Conservation (phyloP, 306 rosid genomes). For the Arachis stenosperma region DNA sequence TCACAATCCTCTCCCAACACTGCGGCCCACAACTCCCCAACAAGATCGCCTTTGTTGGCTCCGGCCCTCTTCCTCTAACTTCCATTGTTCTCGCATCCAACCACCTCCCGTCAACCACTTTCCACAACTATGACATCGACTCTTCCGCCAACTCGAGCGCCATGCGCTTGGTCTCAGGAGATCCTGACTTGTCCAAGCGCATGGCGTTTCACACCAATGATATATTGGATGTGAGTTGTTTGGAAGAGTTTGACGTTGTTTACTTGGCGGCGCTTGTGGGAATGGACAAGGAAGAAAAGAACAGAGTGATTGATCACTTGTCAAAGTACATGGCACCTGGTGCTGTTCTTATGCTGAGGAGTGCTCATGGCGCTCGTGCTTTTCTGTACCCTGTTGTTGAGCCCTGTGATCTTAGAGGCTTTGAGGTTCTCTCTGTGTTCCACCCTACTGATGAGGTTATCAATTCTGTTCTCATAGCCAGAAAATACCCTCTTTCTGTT, state of each 20-base stretch:
- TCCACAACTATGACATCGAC: slow-evolving; percentile 82
- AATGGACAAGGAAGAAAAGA: slow-evolving; percentile 70
- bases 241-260: slow-evolving; percentile 69
- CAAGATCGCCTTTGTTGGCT: slow-evolving; percentile 79
- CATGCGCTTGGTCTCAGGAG: slow-evolving; percentile 46
- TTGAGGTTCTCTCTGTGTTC: slow-evolving; percentile 73
- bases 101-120: slow-evolving; percentile 58
- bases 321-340: slow-evolving; percentile 69
- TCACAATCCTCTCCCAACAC: slow-evolving; percentile 62
- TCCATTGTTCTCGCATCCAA: slow-evolving; percentile 78
- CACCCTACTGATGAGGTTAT: slow-evolving; percentile 86
- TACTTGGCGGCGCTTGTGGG: slow-evolving; percentile 92
- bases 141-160: slow-evolving; percentile 71
- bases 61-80: slow-evolving; percentile 88
- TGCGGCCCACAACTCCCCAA: slow-evolving; percentile 34
- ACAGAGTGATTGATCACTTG: slow-evolving; percentile 61
- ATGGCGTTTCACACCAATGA: slow-evolving; percentile 72
- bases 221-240: slow-evolving; percentile 57
- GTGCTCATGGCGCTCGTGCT: slow-evolving; percentile 90
- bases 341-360: slow-evolving; percentile 75
- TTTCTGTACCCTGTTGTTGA: slow-evolving; percentile 89
- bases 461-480: slow-evolving; percentile 76
- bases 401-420: slow-evolving; percentile 63
- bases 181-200: slow-evolving; percentile 68
- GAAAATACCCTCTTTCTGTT: slow-evolving; percentile 44